Percentiles rank a stretch among this genome's conserved stretches.
These are phyloP conservation scores for Cutaneotrichosporon daszewskae DNA, from an alignment of 1,284 basidiomycete genomes.

Conservation along the genomic window DNA sequence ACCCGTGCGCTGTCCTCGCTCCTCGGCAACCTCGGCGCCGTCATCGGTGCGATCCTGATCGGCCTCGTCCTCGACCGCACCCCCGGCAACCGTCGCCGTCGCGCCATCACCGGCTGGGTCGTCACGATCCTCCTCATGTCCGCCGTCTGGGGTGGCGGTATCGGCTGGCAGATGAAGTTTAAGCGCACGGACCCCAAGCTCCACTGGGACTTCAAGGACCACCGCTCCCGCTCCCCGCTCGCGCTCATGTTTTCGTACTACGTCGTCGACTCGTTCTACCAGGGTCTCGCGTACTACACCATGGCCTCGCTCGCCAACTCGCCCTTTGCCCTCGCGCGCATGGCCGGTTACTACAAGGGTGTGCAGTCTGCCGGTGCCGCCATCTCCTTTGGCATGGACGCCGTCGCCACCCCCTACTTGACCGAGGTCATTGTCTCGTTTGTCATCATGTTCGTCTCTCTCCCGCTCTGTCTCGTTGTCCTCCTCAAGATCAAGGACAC, in stretches of 20 bases:
- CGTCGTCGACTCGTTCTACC: conserved; percentile 40
- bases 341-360: conserved; percentile 45
- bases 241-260: conserved; percentile 24
- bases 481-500: conserved; percentile 27
- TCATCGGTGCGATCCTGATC: conserved; percentile 35
- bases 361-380: conserved; percentile 45
- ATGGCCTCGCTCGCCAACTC: conserved; percentile 28
- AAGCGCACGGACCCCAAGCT: conserved; percentile 8
- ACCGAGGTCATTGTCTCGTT: conserved; percentile 37
- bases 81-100: conserved; percentile 26
- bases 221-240: background rate
- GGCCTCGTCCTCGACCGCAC: conserved; percentile 34
- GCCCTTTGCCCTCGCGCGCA: conserved; percentile 37
- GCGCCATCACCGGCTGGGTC: conserved; percentile 25
- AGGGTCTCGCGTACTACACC: conserved; percentile 41
- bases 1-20: conserved; percentile 34
- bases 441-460: conserved; percentile 30
- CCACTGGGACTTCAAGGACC: conserved; percentile 2
- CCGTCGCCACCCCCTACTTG: conserved; percentile 40
- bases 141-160: conserved; percentile 31
- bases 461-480: conserved; percentile 30
- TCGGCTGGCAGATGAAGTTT: conserved; percentile 20
- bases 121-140: conserved; percentile 23
- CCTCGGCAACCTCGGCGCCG: conserved; percentile 30
- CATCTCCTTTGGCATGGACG: conserved; percentile 54